Evolutionary conservation across 345 rosid genomes (phyloP).

Genomic region (Acer yangbiense): DNA sequence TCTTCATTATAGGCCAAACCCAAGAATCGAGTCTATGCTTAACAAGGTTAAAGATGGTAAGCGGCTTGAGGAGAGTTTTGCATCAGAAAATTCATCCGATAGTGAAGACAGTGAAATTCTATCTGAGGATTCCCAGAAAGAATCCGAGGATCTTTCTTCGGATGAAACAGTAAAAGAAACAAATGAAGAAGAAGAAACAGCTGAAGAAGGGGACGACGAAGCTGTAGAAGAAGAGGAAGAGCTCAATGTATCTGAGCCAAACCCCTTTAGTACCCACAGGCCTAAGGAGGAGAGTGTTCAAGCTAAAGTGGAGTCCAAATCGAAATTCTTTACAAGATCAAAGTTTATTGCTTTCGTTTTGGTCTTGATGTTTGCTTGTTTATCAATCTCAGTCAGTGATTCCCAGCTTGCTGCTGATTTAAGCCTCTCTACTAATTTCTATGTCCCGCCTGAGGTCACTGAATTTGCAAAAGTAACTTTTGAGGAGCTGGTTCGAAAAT

Average conservation of each 20-base stretch:
- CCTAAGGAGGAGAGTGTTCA: conserved; percentile 27
- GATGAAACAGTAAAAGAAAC: conserved; percentile 23
- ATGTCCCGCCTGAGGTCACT: conserved; percentile 44
- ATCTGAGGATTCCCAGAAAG: conserved; percentile 46
- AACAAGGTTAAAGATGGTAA: conserved; percentile 40
- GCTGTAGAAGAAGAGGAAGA: conserved; percentile 35
- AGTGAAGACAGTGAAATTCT: conserved; percentile 49
- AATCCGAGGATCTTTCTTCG: conserved; percentile 38
- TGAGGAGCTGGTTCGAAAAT: conserved; percentile 33
- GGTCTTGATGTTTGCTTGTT: conserved; percentile 32
- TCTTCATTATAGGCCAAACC: conserved; percentile 64
- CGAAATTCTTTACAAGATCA: conserved; percentile 33
- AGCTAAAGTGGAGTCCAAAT: conserved; percentile 34
- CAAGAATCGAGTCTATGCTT: conserved; percentile 43
- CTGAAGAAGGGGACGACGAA: conserved; percentile 25
- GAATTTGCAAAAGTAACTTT: conserved; percentile 38
- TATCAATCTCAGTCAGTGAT: conserved; percentile 37
- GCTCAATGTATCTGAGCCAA: conserved; percentile 24
- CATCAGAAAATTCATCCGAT: conserved; percentile 50
- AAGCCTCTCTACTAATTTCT: conserved; percentile 26
- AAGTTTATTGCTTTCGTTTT: conserved; percentile 46
- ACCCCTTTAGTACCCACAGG: conserved; percentile 11
- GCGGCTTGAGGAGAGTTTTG: conserved; percentile 54
- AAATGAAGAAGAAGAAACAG: conserved; percentile 28
- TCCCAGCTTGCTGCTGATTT: conserved; percentile 31